Conservation (phyloP, 2,329 filamentous ascomycete species). For the Calonectria leucothoes region DNA sequence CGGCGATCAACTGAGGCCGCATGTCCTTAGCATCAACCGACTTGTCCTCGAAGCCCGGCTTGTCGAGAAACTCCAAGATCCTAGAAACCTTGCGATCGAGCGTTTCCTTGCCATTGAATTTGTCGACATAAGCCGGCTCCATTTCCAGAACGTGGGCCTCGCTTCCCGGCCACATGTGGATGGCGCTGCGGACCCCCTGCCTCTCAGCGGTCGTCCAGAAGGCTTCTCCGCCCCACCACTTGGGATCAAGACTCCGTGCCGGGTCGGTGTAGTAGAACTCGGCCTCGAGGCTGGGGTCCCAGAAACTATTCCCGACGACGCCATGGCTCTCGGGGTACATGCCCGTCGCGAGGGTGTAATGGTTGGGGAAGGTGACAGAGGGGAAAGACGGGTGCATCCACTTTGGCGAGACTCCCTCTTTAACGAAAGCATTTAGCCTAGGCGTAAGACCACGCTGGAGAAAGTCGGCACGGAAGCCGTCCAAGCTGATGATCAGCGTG, state of each 20-base stretch:
- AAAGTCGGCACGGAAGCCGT: constrained; percentile 97
- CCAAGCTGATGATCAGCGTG: constrained; percentile 91
- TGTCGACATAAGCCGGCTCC: constrained; percentile 85
- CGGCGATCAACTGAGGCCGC: constrained; percentile 90
- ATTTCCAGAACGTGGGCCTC: constrained; percentile 85
- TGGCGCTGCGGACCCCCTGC: constrained; percentile 80
- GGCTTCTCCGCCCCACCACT: constrained; percentile 97
- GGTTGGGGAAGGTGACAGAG: constrained; percentile 96
- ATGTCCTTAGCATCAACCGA: constrained; percentile 61
- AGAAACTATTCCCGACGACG: constrained; percentile 94
- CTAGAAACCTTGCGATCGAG: constrained; percentile 81
- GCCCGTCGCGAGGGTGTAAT: constrained; percentile 93
- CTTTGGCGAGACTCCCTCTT: constrained; percentile 85
- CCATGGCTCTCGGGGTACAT: constrained; percentile 94
- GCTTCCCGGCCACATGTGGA: constrained; percentile 99
- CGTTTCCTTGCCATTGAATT: constrained; percentile 82
- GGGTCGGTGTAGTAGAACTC: constrained; percentile 92
- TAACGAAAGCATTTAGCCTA: constrained; percentile 80
- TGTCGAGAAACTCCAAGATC: constrained; percentile 85
- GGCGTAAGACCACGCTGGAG: constrained; percentile 86
- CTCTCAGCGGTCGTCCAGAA: constrained; percentile 94
- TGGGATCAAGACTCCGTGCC: constrained; percentile 78
- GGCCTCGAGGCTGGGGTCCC: constrained; percentile 80
- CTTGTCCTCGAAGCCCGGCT: constrained; percentile 76
- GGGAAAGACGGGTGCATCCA: constrained; percentile 97